Evolutionary conservation across 805 yeast genomes (phyloP), one percentile per base, ranked within the genome.

Genomic region (Saccharomycopsis fodiens): DNA sequence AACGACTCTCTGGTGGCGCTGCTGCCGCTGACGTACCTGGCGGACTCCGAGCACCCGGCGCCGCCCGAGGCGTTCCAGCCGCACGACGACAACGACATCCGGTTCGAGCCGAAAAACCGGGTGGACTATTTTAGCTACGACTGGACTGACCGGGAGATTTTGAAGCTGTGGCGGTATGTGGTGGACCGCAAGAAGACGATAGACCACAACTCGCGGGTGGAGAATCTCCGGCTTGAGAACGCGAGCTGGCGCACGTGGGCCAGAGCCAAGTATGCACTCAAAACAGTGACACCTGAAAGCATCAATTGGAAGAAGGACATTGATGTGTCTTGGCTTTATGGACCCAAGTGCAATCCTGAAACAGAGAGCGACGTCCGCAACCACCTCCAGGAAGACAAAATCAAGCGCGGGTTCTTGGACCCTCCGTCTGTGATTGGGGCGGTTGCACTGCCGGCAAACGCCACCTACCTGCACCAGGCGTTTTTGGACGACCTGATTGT

Each of bases 161-260:
- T 95, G 10, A 85, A 85, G 52, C 86, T 96, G 25, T 93, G 99
- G 99, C 73, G 96, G 54, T 93, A 93, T 60, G 83, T 93, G 47
- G 88, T 87, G 36, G 52, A 51, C 32, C 44, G 49, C 4, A 48
- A 42, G 63, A 63, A 50, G 62, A 63, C 47, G 54, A 66, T 4
- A 51, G 57, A 41, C 61, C 68, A 67, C 60, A 59, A 48, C 51
- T 63, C 53, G 23, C 66, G 93, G 42, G 66, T 85, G 37, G 69
- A 68, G 60, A 62, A 50, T 52, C 63, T 54, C 25, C 64, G 95
- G 40, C 66, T 85, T 38, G 89, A 85, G 58, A 85, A 85, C 57
- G 91, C 96, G 13, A 73, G 85, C 41, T 91, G 97, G 97, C 74
- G 97, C 59, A 87, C 95, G 16, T 91, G 97, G 97, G 83, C 91